Base-by-base conservation (phyloP, 2,329 filamentous ascomycete genomes). In the Curvularia sp. region DNA sequence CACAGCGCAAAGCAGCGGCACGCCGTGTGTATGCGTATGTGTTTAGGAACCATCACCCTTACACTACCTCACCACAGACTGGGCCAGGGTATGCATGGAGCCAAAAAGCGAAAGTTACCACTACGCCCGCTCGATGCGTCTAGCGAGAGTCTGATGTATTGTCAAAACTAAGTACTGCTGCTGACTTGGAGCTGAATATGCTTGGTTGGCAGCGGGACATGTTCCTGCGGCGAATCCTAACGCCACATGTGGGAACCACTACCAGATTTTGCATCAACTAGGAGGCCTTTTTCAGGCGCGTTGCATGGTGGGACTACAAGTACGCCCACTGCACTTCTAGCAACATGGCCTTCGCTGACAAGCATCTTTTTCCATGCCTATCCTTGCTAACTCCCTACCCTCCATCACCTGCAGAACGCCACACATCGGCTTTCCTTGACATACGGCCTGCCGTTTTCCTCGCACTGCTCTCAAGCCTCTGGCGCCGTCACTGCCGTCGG, bases 351-450 rank as follows among this genome's bases (percentile, higher is more conserved):
- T 62, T 69, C 73, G 71, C 66, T 74, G 70, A 73, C 70, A 69
- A 62, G 66, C 59, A 59, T 67, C 61, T 59, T 55, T 51, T 59
- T 65, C 68, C 68, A 75, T 73, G 74, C 74, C 70, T 66, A 74
- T 74, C 74, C 72, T 72, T 76, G 73, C 65, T 64, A 66, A 45
- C 34, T 55, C 55, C 60, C 53, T 57, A 66, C 64, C 69, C 69
- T 71, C 70, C 70, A 68, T 70, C 66, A 65, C 64, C 68, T 60
- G 64, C 61, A 65, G 58, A 59, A 73, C 74, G 73, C 74, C 74
- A 75, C 74, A 71, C 67, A 72, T 74, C 69, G 71, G 68, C 69
- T 73, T 68, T 65, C 66, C 66, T 71, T 67, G 69, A 71, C 63
- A 63, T 71, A 67, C 69, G 60, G 72, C 63, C 57, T 72, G 69